Evolutionary conservation across 2,329 filamentous ascomycete species (phyloP), one percentile per base, ranked within the genome.

Genomic region (Neoascochyta sp.): DNA sequence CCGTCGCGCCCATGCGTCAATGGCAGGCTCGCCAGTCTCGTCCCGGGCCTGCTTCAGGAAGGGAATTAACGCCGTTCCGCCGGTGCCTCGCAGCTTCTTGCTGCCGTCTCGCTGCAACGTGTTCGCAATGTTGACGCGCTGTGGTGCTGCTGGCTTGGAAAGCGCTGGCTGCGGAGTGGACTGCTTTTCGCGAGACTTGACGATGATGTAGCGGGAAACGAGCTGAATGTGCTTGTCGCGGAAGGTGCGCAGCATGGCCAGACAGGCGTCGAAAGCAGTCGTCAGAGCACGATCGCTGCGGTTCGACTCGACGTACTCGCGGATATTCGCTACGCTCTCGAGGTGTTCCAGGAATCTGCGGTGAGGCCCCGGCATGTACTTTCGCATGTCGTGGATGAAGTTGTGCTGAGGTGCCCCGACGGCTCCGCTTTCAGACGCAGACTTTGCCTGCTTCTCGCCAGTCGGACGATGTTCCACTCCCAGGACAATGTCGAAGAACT

Each of bases 1-100:
- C 14, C 76, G 64, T 29, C 70, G 65, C 9, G 76, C 77, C 78
- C 78, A 81, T 1, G 69, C 68, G 49, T 81, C 77, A 27, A 96
- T 81, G 1, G 89, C 87, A 2, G 88, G 87, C 62, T 96, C 90
- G 10, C 86, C 86, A 1, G 92, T 98, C 71, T 98, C 92, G 53
- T 98, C 89, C 16, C 92, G 76, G 4, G 92, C 92, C 65, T 98
- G 92, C 65, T 96, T 95, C 39, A 98, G 70, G 65, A 98, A 98
- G 0, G 90, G 86, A 33, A 98, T 95, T 34, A 98, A 69, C 0
- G 89, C 86, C 0, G 92, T 96, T 10, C 92, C 92, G 9, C 92
- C 92, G 0, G 92, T 98, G 2, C 92, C 92, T 24, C 84, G 86
- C 16, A 95, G 74, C 28, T 82, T 82, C 75, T 62, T 50, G 60